Conservation (phyloP, 345 rosid genomes). For the Isatis tinctoria region DNA sequence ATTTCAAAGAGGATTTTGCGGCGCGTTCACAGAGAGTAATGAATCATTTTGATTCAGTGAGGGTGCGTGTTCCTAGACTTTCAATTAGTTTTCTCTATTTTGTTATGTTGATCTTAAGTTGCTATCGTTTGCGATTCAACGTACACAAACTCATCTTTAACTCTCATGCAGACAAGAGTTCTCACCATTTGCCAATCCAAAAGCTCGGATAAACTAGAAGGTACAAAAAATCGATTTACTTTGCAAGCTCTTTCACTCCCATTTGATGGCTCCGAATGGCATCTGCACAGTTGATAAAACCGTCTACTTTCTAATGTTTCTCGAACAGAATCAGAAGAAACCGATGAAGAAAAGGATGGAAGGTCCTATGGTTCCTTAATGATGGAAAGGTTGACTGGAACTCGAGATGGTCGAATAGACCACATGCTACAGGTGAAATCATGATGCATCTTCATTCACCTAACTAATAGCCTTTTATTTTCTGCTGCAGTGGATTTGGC, state of each 20-base stretch:
- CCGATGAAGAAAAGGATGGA: slow-evolving; percentile 44
- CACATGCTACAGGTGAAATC: slow-evolving; percentile 81
- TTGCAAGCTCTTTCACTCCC: neutral
- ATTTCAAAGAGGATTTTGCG: slow-evolving; percentile 73
- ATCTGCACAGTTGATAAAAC: neutral
- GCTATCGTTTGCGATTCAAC: neutral
- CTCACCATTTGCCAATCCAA: slow-evolving; percentile 81
- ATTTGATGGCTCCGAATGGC: neutral
- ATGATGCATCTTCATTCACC: neutral
- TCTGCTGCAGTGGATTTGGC: neutral
- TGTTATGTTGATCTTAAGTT: neutral
- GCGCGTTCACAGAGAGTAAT: slow-evolving; percentile 68
- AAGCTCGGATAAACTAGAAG: slow-evolving; percentile 48
- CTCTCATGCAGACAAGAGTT: slow-evolving; percentile 53
- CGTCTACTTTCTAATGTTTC: neutral
- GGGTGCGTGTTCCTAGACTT: slow-evolving; percentile 40
- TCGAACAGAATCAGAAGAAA: slow-evolving; percentile 47
- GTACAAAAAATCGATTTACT: slow-evolving; percentile 32
- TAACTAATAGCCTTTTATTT: neutral
- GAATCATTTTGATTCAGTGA: slow-evolving; percentile 48
- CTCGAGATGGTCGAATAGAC: slow-evolving; percentile 80
- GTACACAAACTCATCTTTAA: slow-evolving; percentile 3
- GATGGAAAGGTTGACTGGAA: slow-evolving; percentile 81
- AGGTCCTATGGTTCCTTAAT: slow-evolving; percentile 75
- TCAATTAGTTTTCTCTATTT: neutral